These are phyloP conservation scores for Pythium graminicola DNA, from an alignment of 352 stramenopile genomes.

Conservation along the genomic window DNA sequence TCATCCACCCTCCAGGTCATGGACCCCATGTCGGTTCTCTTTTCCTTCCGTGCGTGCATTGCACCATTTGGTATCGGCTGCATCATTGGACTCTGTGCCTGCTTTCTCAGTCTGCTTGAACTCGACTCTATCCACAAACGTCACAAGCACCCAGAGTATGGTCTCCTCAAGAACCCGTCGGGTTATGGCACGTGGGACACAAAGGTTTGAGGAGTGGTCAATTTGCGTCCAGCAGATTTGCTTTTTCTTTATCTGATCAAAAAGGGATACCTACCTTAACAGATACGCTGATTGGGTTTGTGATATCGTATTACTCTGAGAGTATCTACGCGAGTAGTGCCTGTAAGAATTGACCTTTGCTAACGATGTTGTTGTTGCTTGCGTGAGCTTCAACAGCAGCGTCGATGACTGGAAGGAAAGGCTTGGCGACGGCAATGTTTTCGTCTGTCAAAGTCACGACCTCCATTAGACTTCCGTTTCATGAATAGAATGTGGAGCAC, in stretches of 20 bases:
- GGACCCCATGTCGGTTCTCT: constrained; percentile 72
- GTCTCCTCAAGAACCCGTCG: constrained; percentile 41
- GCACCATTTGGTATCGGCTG: constrained; percentile 65
- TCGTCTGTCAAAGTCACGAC: constrained; percentile 34
- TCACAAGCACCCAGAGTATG: constrained; percentile 78
- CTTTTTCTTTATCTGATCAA: background rate
- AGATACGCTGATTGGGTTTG: background rate
- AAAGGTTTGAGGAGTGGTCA: background rate
- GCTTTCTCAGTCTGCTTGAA: constrained; percentile 65
- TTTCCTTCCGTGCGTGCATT: constrained; percentile 66
- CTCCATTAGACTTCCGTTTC: background rate
- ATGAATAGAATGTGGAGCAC: background rate
- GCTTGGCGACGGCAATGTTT: constrained; percentile 47
- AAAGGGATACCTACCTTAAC: background rate
- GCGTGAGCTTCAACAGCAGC: constrained; percentile 37
- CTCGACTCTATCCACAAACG: constrained; percentile 74
- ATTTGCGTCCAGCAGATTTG: background rate
- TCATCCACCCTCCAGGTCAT: constrained; percentile 80
- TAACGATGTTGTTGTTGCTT: constrained; percentile 55
- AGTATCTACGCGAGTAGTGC: constrained; percentile 39
- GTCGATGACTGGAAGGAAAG: constrained; percentile 37
- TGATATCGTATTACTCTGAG: no score
- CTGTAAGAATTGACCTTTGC: constrained; percentile 56
- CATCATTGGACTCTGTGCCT: constrained; percentile 52
- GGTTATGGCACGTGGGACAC: constrained; percentile 38